phyloP scores from a whole-genome alignment of 2,329 filamentous ascomycete genomes.

The Venturia aucupariae region DNA sequence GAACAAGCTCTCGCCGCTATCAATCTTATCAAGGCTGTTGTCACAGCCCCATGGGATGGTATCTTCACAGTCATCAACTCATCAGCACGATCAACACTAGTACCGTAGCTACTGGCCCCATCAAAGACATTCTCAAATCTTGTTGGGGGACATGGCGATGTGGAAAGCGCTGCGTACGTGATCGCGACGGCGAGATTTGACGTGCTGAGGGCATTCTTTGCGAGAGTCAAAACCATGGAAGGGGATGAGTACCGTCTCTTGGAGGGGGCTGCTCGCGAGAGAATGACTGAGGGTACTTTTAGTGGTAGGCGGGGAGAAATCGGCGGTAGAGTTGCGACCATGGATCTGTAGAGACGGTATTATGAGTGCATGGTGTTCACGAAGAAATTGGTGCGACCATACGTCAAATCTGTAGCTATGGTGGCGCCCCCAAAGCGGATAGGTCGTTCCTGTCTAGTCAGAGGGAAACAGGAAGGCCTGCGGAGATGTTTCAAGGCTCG shows the following conservation, averaged over 20 bases:
- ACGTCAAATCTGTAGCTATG: neutral
- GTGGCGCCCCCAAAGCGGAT: neutral
- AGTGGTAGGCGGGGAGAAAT: conserved; percentile 31
- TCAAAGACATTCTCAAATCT: conserved; percentile 48
- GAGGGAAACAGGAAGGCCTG: too few species aligned
- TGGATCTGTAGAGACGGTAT: conserved; percentile 28
- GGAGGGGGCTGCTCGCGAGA: conserved; percentile 33
- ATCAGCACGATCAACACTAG: conserved; percentile 44
- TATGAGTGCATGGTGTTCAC: neutral
- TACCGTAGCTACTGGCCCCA: conserved; percentile 49
- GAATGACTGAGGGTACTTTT: conserved; percentile 35
- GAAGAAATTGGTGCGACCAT: neutral
- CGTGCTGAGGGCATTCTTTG: conserved; percentile 41
- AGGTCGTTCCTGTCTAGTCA: neutral
- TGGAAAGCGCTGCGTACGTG: conserved; percentile 48
- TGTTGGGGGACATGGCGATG: conserved; percentile 48
- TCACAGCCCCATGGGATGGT: conserved; percentile 43
- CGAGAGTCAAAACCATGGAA: conserved; percentile 29
- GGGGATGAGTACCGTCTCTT: conserved; percentile 23
- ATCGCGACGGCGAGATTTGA: conserved; percentile 51
- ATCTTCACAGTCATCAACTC: conserved; percentile 42
- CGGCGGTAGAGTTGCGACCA: conserved; percentile 37
- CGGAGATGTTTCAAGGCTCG: too few species aligned
- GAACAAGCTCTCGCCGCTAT: conserved; percentile 48
- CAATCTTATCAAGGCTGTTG: conserved; percentile 41